Base-by-base conservation (phyloP, 352 stramenopile species). In the Saprolegnia parasitica region DNA sequence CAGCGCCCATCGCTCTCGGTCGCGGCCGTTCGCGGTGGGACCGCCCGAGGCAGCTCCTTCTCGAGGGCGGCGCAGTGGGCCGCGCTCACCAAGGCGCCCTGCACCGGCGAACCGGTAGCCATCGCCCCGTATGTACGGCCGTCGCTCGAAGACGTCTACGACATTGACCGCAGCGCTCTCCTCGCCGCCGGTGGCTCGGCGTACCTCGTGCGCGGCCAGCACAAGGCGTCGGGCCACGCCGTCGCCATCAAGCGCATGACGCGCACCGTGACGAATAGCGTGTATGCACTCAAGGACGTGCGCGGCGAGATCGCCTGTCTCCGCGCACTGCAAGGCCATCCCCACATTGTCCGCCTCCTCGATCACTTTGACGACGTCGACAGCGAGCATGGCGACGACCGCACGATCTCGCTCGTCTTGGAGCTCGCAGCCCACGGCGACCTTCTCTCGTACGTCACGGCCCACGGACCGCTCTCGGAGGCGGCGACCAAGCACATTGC, bases 401-500 rank as follows among this genome's bases (percentile, higher is more conserved):
- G 20, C 13, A 49, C 42, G 11, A 20, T 24, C 11, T 60, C 52
- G 35, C 35, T 60, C 16, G 52, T 60, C 13, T 42, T 60, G 13
- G 52, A 24, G 52, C 24, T 60, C 20, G 52, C 52, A 23, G 47
- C n/a, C 2, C 47, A 55, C 24, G 47, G 47, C 47, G 24, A 55
- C 47, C 24, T 55, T 29, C 24, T 29, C 24, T 55, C 47, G 5
- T 55, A 29, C 24, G 47, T 55, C n/a, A 55, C n/a, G 24, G 24
- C n/a, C 47, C 47, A 55, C 24, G 47, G 47, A 2, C 47, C 47
- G 11, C 74, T 92, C 9, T 68, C 73, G 0, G 84, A 92, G 65
- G 35, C 55, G 4, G 80, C 87, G 42, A 75, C 76, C 35, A 79
- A 81, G 56, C 37, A 77, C 18, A 86, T 92, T 24, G 81, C 90